Evolutionary conservation across 2,329 filamentous ascomycete species (phyloP).

Genomic region (Colletotrichum tropicicola): DNA sequence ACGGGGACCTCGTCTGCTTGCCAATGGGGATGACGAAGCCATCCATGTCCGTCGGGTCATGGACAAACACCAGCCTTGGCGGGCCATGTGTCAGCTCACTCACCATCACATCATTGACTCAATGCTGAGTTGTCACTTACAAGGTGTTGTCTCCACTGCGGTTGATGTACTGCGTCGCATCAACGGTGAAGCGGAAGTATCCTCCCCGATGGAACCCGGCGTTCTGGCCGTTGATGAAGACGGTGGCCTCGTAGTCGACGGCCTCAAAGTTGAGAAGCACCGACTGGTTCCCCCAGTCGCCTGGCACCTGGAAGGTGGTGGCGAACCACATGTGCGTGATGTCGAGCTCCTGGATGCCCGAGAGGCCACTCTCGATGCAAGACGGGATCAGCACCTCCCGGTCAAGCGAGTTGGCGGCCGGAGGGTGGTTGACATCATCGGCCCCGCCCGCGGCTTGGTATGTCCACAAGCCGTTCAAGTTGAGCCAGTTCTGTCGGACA

Average conservation of each 20-base stretch:
- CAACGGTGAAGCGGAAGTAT: slow-evolving; percentile 68
- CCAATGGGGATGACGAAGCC: slow-evolving; percentile 69
- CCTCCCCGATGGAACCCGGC: slow-evolving; percentile 66
- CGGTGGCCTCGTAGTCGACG: slow-evolving; percentile 64
- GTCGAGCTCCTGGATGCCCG: slow-evolving; percentile 54
- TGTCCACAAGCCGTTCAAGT: slow-evolving; percentile 67
- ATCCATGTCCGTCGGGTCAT: slow-evolving; percentile 71
- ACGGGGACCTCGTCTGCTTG: slow-evolving; percentile 66
- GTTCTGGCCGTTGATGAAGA: slow-evolving; percentile 65
- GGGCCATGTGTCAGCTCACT: neutral
- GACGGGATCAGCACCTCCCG: slow-evolving; percentile 53
- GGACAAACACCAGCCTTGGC: slow-evolving; percentile 68
- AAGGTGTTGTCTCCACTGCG: slow-evolving; percentile 60
- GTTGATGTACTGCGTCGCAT: slow-evolving; percentile 59
- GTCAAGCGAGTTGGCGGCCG: slow-evolving; percentile 38
- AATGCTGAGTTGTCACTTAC: slow-evolving; percentile 44
- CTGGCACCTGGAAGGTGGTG: slow-evolving; percentile 59
- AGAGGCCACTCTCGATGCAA: slow-evolving; percentile 56
- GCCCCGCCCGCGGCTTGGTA: slow-evolving; percentile 48
- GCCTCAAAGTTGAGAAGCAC: slow-evolving; percentile 66
- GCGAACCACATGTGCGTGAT: slow-evolving; percentile 58
- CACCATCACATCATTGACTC: neutral
- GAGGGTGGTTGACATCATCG: slow-evolving; percentile 31
- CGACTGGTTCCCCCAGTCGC: slow-evolving; percentile 51
- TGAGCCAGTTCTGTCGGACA: slow-evolving; percentile 63